Evolutionary conservation across 164 flowering plant species (phyloP).

Genomic region (Nelumbo lutea): DNA sequence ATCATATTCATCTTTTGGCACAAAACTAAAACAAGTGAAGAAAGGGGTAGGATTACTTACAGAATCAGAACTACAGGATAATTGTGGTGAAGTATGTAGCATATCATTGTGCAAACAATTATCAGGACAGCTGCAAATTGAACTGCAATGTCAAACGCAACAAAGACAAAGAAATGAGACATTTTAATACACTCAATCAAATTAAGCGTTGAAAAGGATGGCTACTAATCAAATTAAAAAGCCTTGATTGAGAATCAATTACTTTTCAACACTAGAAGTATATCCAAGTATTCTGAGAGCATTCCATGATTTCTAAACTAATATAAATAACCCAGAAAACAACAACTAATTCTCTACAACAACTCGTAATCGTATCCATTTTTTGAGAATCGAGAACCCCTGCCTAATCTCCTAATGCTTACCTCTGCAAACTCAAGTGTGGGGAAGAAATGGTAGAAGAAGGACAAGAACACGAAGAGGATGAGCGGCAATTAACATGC

Average conservation of each 20-base stretch:
- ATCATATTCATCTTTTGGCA: neutral
- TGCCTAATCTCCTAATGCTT: neutral
- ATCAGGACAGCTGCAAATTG: constrained; percentile 14
- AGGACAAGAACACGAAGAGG: constrained; percentile 6
- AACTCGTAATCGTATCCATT: too few species aligned
- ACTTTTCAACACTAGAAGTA: too few species aligned
- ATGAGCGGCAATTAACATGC: neutral
- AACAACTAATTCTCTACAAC: too few species aligned
- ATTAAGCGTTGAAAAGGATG: neutral
- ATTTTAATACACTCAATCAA: neutral
- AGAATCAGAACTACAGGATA: constrained; percentile 6
- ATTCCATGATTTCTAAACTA: too few species aligned
- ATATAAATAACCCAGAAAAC: too few species aligned
- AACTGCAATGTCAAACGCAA: neutral
- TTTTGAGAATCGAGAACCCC: neutral
- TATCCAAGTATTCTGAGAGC: too few species aligned
- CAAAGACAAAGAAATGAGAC: neutral
- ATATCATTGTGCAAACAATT: constrained; percentile 2
- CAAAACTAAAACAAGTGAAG: neutral
- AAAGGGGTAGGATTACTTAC: constrained; percentile 9
- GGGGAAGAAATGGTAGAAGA: neutral
- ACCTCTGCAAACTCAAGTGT: constrained; percentile 8
- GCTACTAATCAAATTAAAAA: neutral
- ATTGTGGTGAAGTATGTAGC: constrained; percentile 5
- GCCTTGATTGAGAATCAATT: neutral